Conservation (phyloP, 2,329 filamentous ascomycete species). For the Sclerotinia minor region DNA sequence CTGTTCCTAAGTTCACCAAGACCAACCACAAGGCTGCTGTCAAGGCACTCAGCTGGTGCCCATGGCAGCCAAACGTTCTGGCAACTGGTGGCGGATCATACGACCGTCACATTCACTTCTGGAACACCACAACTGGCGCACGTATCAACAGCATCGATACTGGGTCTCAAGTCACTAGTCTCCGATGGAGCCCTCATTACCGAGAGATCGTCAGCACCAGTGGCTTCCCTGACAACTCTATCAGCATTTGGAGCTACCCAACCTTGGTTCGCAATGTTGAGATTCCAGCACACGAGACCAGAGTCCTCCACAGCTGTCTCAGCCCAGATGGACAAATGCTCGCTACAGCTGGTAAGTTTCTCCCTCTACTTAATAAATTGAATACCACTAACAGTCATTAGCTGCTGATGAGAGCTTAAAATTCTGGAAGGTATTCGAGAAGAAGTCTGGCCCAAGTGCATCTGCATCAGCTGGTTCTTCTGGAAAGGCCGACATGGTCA, state of each 20-base stretch:
- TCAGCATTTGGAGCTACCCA: conserved; percentile 99
- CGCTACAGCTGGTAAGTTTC: conserved; percentile 74
- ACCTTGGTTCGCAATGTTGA: conserved; percentile 96
- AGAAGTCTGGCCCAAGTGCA: conserved; percentile 78
- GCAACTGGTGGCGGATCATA: conserved; percentile 95
- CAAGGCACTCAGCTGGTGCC: conserved; percentile 98
- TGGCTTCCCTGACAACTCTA: conserved; percentile 97
- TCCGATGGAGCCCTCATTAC: conserved; percentile 95
- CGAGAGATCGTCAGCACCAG: conserved; percentile 97
- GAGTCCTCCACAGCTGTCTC: conserved; percentile 93
- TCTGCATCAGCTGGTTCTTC: conserved; percentile 66
- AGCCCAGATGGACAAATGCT: conserved; percentile 98
- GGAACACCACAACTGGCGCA: conserved; percentile 97
- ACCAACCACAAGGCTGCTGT: conserved; percentile 99
- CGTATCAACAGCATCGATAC: conserved; percentile 99
- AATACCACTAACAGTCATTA: conserved; percentile 43
- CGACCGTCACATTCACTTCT: conserved; percentile 98
- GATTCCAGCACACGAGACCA: conserved; percentile 95
- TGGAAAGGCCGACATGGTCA: conserved; percentile 80
- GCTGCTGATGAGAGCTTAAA: conserved; percentile 96
- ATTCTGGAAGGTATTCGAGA: conserved; percentile 99
- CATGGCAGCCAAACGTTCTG: conserved; percentile 96
- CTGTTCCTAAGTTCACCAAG: conserved; percentile 97
- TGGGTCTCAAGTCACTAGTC: conserved; percentile 92
- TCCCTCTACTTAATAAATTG: background rate